Base-by-base conservation (phyloP, 768 basidiomycete genomes). In the Imleria badia region DNA sequence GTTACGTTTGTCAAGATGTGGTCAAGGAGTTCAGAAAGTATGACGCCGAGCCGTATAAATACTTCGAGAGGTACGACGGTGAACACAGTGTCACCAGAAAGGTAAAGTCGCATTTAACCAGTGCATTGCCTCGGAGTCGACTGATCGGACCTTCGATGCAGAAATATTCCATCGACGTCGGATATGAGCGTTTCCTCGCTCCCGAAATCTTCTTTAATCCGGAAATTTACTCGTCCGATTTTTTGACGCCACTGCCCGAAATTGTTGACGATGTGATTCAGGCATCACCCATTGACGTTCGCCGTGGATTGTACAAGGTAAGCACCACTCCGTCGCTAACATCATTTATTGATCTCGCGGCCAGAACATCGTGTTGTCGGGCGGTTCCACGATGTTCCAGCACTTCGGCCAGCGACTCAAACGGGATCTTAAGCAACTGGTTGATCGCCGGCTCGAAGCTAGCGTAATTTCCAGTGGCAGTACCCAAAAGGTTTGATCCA, bases 201-300 rank as follows among this genome's bases (percentile, higher is more conserved):
- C 95, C 97, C 6, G 97, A 98, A 72, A 97, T 98, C 65, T 98
- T 98, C 78, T 98, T 98, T 82, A 98, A 98, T 76, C 97, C 97
- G 14, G 96, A 99, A 72, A 98, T 99, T 62, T 91, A 90, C 72
- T 97, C 94, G 0, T 95, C 93, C 38, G 96, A 98, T 72, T 98
- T 98, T 80, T 73, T 99, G 58, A 98, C 95, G 6, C 97, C 97
- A 10, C 81, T 99, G 5, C 94, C 97, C 0, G 85, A 96, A 58
- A 92, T 98, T 50, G 97, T 98, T 52, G 97, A 99, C 65, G 85
- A 86, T 53, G 95, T 97, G 50, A 98, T 99, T 58, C 93, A 94
- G 71, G 81, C 89, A 54, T 95, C 93, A 7, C 96, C 97, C 22
- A 99, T 98, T 55, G 96, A 99, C 69, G 95, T 97, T 45, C 85